Evolutionary conservation across 225 moss, liverwort and hornwort genomes (phyloP), one percentile per base, ranked within the genome.

Genomic region (Marchantia paleacea): DNA sequence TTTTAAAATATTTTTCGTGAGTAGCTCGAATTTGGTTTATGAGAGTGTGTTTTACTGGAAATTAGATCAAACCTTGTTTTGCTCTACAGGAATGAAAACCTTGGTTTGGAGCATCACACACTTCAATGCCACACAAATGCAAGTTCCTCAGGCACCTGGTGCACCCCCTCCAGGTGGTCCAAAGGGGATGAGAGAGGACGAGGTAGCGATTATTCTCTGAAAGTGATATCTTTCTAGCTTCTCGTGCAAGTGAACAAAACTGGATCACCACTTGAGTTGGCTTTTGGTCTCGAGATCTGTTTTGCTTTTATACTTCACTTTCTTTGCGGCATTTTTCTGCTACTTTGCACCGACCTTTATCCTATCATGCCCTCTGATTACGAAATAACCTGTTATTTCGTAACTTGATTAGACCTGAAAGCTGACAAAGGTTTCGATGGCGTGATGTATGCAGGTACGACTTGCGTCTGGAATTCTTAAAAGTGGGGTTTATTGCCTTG

Each of bases 131-230:
- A 86, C 91, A 31, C 91, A 85, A 65, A 87, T 88, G 81, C 88
- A 83, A 83, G 83, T 78, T 84, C 74, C 89, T 57, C 94, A 94
- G 88, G 85, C 90, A 85, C 90, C 90, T 60, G 92, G 91, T 81
- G 86, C 86, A 76, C 83, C 91, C 50, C 83, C 82, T 75, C 89
- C 95, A 79, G 79, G 86, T 75, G 89, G 89, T 79, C 90, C 91
- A 39, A 99, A 95, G 83, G 95, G 99, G 73, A 99, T 99, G 99
- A 90, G 99, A 86, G 99, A 99, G 82, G 99, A 99, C 82, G 99
- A 99, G 99, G 99, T 99, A 29, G 55, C 83, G 82, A n/a, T 9
- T 47, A 1, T 83, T 75, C 39, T 39, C 39, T 39, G 39, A 39
- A 39, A 2, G 39, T 49, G 18, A 57, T 75, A 24, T 16, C n/a